Conservation (phyloP, 1,139 yeast genomes). For the Blastobotrys illinoisensis region DNA sequence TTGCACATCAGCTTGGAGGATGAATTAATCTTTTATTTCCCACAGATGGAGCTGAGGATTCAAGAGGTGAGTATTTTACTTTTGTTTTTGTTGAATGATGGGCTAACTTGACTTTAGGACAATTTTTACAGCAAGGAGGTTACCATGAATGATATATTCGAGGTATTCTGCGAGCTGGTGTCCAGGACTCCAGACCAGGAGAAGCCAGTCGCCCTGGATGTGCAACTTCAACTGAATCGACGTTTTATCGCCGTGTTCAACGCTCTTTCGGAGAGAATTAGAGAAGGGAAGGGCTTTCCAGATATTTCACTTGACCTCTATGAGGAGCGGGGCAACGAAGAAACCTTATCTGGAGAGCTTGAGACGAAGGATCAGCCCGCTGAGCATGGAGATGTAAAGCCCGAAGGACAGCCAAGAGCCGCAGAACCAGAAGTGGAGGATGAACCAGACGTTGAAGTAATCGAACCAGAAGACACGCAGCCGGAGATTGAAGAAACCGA, state of each 20-base stretch:
- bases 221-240: conserved; percentile 13
- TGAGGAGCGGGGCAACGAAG: background rate
- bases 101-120: conserved; percentile 15
- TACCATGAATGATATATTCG: conserved; percentile 20
- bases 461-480: background rate
- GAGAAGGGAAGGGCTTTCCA: conserved; percentile 20
- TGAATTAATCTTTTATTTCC: conserved; percentile 20
- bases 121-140: conserved; percentile 22
- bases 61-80: conserved; percentile 19
- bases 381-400: background rate
- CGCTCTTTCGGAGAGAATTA: conserved; percentile 16
- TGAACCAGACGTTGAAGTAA: background rate
- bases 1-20: conserved; percentile 14
- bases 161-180: conserved; percentile 17
- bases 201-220: conserved; percentile 14
- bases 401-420: background rate
- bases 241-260: conserved; percentile 22
- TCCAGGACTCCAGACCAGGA: conserved; percentile 12
- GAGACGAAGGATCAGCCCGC: too few species aligned
- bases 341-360: conserved; percentile 2
- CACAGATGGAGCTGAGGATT: conserved; percentile 18
- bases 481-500: background rate
- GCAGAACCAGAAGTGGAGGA: conserved; percentile 4
- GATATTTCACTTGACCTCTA: conserved; percentile 7
- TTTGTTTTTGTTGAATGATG: background rate